phyloP scores from a whole-genome alignment of 2,329 filamentous ascomycete genomes.

The Fusarium coicis region DNA sequence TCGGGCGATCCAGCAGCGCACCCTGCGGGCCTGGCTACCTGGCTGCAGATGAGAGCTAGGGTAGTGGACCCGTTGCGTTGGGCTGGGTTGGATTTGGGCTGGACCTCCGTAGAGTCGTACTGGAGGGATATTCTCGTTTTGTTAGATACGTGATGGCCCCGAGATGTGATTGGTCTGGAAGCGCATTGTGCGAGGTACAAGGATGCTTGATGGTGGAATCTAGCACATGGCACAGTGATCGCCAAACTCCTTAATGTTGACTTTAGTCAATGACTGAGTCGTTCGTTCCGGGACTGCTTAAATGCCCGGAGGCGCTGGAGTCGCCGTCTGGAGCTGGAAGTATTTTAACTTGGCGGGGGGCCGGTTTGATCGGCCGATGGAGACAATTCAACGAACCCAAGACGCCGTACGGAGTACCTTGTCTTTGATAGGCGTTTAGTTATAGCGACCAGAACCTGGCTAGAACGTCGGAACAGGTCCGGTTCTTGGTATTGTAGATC shows the following conservation, averaged over 20 bases:
- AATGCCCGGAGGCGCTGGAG: slow-evolving; percentile 21
- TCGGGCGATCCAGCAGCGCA: slow-evolving; percentile 34
- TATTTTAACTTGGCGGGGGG: slow-evolving; percentile 31
- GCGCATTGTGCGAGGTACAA: slow-evolving; percentile 1
- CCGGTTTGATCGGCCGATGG: slow-evolving; percentile 42
- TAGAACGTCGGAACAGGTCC: slow-evolving; percentile 23
- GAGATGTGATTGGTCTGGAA: slow-evolving; percentile 21
- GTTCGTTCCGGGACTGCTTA: slow-evolving; percentile 1
- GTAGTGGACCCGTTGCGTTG: slow-evolving; percentile 33
- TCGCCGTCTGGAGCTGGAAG: slow-evolving; percentile 26
- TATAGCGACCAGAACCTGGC: slow-evolving; percentile 18
- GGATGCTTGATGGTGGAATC: slow-evolving; percentile 5
- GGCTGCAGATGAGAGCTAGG: slow-evolving; percentile 23
- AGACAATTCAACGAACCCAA: slow-evolving; percentile 9
- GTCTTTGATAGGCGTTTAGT: slow-evolving; percentile 1
- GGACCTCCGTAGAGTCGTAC: slow-evolving; percentile 12
- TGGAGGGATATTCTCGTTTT: slow-evolving; percentile 6
- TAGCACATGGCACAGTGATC: not conserved
- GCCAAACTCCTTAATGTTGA: slow-evolving; percentile 3
- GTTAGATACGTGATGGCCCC: slow-evolving; percentile 11
- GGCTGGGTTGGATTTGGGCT: slow-evolving; percentile 26
- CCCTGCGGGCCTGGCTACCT: slow-evolving; percentile 24
- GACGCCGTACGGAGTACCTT: not conserved
- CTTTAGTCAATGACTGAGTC: slow-evolving; percentile 13
- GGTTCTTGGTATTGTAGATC: slow-evolving; percentile 25